These are phyloP conservation scores for Blastobotrys mokoenaii DNA, from an alignment of 805 yeast species.

Conservation along the genomic window DNA sequence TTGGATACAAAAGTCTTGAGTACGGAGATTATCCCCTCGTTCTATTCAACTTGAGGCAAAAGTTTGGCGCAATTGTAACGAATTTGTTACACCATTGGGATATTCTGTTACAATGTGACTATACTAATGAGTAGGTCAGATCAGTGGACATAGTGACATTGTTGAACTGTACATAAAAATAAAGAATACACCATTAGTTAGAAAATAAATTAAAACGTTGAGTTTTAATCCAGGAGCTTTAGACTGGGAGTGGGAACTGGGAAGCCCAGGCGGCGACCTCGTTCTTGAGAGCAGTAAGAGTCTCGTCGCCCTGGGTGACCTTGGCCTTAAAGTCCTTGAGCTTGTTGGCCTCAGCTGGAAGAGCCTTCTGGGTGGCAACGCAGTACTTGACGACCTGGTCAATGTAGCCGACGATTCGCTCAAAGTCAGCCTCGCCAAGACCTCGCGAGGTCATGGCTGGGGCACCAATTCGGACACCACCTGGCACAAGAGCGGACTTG, in stretches of 20 bases:
- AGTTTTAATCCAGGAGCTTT: slow-evolving; percentile 4
- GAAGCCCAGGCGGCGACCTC: slow-evolving; percentile 85
- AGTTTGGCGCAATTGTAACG: too few species aligned
- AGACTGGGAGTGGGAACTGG: slow-evolving; percentile 35
- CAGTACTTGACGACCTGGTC: slow-evolving; percentile 74
- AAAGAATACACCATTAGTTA: background rate
- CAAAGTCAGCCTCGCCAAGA: slow-evolving; percentile 78
- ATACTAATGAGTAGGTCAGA: too few species aligned
- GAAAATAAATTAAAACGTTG: background rate
- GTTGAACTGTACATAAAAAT: background rate
- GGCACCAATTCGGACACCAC: slow-evolving; percentile 95
- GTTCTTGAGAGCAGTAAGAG: slow-evolving; percentile 54
- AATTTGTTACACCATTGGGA: too few species aligned
- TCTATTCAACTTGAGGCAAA: too few species aligned
- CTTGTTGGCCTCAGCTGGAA: slow-evolving; percentile 90
- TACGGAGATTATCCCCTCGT: too few species aligned
- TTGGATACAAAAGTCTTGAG: too few species aligned
- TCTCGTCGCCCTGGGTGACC: slow-evolving; percentile 59
- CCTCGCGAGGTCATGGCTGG: slow-evolving; percentile 99
- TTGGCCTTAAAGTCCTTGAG: slow-evolving; percentile 91
- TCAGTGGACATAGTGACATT: background rate
- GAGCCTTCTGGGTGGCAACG: slow-evolving; percentile 58
- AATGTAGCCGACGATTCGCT: slow-evolving; percentile 69
- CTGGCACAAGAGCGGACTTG: slow-evolving; percentile 91
- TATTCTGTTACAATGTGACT: too few species aligned